phyloP scores from a whole-genome alignment of 2,329 filamentous ascomycete species.

The Grosmannia serpens region DNA sequence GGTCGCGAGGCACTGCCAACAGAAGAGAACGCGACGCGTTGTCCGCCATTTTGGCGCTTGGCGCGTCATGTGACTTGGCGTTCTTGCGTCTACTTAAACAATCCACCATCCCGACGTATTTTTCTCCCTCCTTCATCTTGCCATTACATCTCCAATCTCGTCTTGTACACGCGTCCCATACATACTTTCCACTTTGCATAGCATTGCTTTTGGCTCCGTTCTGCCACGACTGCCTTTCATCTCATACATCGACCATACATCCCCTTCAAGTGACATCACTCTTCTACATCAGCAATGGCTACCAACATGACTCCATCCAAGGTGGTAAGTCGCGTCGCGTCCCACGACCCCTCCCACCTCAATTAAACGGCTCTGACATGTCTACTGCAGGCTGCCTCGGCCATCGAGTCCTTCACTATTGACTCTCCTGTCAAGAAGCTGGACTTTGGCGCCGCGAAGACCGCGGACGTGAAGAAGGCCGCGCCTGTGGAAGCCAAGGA shows the following conservation, averaged over 20 bases:
- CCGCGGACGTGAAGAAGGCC: slow-evolving; percentile 47
- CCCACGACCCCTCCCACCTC: slow-evolving; percentile 5
- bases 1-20: background rate
- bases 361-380: slow-evolving; percentile 19
- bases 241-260: background rate
- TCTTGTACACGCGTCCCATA: slow-evolving; percentile 5
- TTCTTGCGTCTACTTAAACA: slow-evolving; percentile 13
- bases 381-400: slow-evolving; percentile 63
- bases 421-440: slow-evolving; percentile 88
- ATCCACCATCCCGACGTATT: slow-evolving; percentile 6
- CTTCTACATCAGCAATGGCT: slow-evolving; percentile 48
- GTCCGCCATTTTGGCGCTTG: slow-evolving; percentile 8
- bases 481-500: slow-evolving; percentile 37
- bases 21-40: slow-evolving; percentile 11
- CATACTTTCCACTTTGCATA: background rate
- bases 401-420: slow-evolving; percentile 83
- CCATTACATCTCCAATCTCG: background rate
- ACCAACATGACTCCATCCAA: slow-evolving; percentile 29
- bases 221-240: background rate
- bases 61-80: slow-evolving; percentile 12
- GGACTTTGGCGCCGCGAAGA: slow-evolving; percentile 60
- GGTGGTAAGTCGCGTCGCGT: slow-evolving; percentile 19
- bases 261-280: slow-evolving; percentile 1
- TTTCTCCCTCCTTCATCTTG: slow-evolving; percentile 3
- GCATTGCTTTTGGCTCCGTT: background rate